These are phyloP conservation scores for Zygnema cylindricum DNA, from an alignment of 139 green algal species.

Conservation along the genomic window DNA sequence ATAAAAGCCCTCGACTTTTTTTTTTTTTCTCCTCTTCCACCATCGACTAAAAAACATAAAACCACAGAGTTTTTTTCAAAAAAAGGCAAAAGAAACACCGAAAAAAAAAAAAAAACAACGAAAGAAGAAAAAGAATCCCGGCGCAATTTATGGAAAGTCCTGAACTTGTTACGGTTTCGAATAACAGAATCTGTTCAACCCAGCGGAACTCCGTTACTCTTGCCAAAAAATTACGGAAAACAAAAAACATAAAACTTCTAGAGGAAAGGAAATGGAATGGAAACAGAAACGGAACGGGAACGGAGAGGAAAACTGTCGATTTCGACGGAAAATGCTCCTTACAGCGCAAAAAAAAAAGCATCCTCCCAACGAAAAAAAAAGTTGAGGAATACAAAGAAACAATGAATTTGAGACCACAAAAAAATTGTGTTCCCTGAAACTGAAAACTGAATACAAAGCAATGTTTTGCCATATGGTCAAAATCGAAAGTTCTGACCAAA, in stretches of 20 bases:
- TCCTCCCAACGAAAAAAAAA: too few species aligned
- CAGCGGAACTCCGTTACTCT: not conserved
- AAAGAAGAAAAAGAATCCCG: not conserved
- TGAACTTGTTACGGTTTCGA: not conserved
- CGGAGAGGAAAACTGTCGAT: too few species aligned
- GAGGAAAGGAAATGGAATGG: not conserved
- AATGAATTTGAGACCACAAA: not conserved
- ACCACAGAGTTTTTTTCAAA: not conserved
- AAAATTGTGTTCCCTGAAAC: not conserved
- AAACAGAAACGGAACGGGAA: too few species aligned
- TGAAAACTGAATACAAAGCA: not conserved
- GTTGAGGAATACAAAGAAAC: not conserved
- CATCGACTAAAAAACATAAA: not conserved
- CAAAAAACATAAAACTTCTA: not conserved
- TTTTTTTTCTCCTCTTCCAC: not conserved
- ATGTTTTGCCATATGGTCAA: not conserved
- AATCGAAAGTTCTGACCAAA: not conserved
- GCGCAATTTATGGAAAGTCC: too few species aligned
- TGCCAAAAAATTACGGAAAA: not conserved
- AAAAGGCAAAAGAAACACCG: not conserved
- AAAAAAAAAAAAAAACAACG: not conserved
- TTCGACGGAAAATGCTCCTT: too few species aligned
- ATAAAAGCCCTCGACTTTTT: too few species aligned
- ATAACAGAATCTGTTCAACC: not conserved
- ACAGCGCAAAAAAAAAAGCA: too few species aligned